phyloP scores from a whole-genome alignment of 768 basidiomycete species.

The Lepiota venenata region DNA sequence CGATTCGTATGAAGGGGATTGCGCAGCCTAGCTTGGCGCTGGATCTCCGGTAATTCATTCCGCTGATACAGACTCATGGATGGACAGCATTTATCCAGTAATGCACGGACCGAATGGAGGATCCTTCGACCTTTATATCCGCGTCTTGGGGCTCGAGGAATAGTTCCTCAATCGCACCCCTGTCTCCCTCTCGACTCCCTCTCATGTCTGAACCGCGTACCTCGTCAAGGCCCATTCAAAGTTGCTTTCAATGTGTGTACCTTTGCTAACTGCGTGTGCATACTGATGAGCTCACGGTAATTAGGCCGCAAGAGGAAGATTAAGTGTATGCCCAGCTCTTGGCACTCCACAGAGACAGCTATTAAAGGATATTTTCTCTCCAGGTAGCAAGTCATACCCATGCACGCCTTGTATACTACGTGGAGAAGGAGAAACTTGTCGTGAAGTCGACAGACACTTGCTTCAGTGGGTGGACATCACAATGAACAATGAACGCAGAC shows the following conservation, averaged over 20 bases:
- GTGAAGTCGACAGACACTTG: constrained; percentile 21
- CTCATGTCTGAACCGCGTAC: constrained; percentile 13
- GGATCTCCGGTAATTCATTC: background rate
- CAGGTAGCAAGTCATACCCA: constrained; percentile 24
- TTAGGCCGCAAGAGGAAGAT: constrained; percentile 27
- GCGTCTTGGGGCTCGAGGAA: too few species aligned
- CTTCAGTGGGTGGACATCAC: constrained; percentile 12
- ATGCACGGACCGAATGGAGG: background rate
- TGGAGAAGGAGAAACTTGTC: constrained; percentile 22
- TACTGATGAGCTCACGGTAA: background rate
- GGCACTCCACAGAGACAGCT: background rate
- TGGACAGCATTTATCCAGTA: background rate
- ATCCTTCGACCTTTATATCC: background rate
- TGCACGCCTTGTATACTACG: constrained; percentile 24
- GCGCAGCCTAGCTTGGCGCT: constrained; percentile 1
- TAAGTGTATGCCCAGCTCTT: constrained; percentile 17
- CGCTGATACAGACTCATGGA: background rate
- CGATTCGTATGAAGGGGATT: constrained; percentile 1
- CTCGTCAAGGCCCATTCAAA: constrained; percentile 23
- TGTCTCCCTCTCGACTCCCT: background rate
- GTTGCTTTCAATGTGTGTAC: constrained; percentile 24
- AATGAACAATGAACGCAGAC: background rate
- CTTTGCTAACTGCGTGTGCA: background rate
- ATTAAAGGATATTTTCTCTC: background rate
- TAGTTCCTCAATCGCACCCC: background rate